phyloP scores from a whole-genome alignment of 345 rosid species.

The Rhizophora mangle region DNA sequence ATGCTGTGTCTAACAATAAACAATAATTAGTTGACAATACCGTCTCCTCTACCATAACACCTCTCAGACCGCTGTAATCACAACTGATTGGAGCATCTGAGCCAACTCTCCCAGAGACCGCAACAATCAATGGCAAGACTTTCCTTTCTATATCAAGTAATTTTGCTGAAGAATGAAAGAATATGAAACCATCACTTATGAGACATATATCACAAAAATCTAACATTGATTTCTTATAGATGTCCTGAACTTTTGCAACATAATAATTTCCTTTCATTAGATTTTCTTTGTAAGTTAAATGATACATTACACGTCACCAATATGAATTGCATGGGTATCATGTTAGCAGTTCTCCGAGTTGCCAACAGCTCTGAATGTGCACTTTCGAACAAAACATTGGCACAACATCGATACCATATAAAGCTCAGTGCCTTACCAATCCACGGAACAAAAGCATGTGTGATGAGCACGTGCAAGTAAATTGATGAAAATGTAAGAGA shows the following conservation, averaged over 20 bases:
- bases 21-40: slow-evolving; percentile 25
- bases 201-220: not conserved
- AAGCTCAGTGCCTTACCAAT: not conserved
- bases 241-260: too few relatives aligned
- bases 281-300: not conserved
- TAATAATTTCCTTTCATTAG: not conserved
- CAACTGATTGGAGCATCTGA: slow-evolving; percentile 81
- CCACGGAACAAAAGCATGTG: too few relatives aligned
- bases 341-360: not conserved
- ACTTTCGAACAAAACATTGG: not conserved
- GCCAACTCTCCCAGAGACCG: slow-evolving; percentile 78
- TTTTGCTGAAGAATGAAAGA: slow-evolving; percentile 53
- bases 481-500: too few relatives aligned
- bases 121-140: slow-evolving; percentile 64
- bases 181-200: slow-evolving; percentile 9
- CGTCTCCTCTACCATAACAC: slow-evolving; percentile 77
- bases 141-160: slow-evolving; percentile 72
- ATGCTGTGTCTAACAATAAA: not conserved
- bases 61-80: slow-evolving; percentile 71
- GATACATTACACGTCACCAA: not conserved
- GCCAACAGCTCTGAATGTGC: not conserved
- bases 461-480: too few relatives aligned
- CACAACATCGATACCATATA: not conserved
- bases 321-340: too few relatives aligned
- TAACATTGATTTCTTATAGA: too few relatives aligned